Percentiles rank a stretch among this genome's conserved stretches.
Conservation (phyloP, 1,139 yeast species). For the Taiozyma sp. region DNA sequence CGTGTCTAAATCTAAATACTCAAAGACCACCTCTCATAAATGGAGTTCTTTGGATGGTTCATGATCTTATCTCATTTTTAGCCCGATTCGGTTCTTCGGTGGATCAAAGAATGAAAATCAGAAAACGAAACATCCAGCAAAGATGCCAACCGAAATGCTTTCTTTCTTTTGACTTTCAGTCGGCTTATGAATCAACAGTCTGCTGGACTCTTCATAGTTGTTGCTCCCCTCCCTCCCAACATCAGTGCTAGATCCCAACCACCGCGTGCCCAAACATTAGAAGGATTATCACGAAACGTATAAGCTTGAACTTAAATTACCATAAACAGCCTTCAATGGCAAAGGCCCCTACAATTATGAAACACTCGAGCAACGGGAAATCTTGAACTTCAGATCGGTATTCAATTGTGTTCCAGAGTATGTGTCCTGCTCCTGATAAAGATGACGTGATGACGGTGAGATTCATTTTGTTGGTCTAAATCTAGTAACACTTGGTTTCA, state of each 20-base stretch:
- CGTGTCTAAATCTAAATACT: too few relatives aligned
- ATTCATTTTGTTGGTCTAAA: neutral
- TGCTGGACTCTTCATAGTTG: too few relatives aligned
- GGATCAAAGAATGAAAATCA: neutral
- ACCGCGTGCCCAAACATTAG: too few relatives aligned
- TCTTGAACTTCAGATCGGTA: neutral
- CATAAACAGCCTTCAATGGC: neutral
- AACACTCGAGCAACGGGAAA: neutral
- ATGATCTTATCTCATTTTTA: neutral
- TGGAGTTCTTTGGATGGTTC: neutral
- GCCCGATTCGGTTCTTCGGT: neutral
- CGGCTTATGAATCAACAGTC: too few relatives aligned
- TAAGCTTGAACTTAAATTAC: neutral
- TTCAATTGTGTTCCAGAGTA: neutral
- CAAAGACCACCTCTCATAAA: too few relatives aligned
- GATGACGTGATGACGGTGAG: neutral
- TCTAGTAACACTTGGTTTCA: neutral
- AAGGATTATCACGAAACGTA: too few relatives aligned
- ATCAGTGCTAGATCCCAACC: neutral
- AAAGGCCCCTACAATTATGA: neutral
- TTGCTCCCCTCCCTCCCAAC: neutral
- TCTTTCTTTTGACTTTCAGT: too few relatives aligned
- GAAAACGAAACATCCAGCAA: neutral
- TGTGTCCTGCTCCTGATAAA: neutral
- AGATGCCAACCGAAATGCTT: too few relatives aligned